phyloP scores from a whole-genome alignment of 176 grass and related monocot genomes.

The Ananas comosus region DNA sequence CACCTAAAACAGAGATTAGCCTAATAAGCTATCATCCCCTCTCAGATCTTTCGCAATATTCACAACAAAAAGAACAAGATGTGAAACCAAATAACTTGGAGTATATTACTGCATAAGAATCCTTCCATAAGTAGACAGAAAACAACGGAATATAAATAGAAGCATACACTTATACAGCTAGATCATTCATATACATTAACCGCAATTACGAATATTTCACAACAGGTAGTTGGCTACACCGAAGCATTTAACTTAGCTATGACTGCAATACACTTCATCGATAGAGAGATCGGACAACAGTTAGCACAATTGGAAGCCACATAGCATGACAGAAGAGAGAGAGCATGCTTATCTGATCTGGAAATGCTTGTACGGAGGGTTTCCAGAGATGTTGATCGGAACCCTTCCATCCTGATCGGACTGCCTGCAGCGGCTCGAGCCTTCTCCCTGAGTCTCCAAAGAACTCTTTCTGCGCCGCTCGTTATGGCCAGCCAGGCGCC shows the following conservation, averaged over 20 bases:
- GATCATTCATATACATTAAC: neutral
- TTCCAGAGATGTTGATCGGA: constrained; percentile 29
- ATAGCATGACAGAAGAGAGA: constrained; percentile 98
- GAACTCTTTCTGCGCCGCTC: constrained; percentile 82
- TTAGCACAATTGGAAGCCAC: neutral
- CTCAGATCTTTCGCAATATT: no score
- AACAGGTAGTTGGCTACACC: neutral
- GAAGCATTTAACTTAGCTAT: neutral
- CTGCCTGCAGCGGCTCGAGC: constrained; percentile 34
- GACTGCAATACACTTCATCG: neutral
- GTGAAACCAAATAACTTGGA: no score
- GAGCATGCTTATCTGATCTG: constrained; percentile 95
- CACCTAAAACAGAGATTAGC: no score
- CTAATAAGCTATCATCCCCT: no score
- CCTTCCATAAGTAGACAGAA: no score
- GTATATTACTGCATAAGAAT: no score
- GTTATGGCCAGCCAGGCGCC: constrained; percentile 86
- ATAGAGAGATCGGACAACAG: neutral
- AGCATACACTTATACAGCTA: neutral
- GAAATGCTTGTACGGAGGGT: constrained; percentile 43
- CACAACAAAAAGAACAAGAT: no score
- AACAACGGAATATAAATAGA: no score
- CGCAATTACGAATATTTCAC: neutral
- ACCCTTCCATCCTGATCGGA: constrained; percentile 33
- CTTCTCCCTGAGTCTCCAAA: constrained; percentile 37